Evolutionary conservation across 1,139 yeast species (phyloP), one percentile per base, ranked within the genome.

Genomic region (Diutina ranongensis): DNA sequence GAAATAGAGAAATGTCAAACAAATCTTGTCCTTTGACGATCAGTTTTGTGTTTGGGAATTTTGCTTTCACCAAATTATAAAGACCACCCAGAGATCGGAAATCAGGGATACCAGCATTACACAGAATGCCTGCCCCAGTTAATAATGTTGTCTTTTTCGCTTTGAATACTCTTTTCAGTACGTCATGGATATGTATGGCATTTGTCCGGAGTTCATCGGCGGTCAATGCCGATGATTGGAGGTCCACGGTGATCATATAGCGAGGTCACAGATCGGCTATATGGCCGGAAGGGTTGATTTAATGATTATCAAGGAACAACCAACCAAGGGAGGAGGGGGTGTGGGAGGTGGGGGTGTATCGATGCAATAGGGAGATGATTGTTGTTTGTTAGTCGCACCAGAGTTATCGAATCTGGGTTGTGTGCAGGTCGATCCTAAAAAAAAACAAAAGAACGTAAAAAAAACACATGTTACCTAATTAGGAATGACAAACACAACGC

Each of bases 31-130:
- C 97, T 53, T 76, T 78, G 38, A 82, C 77, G 5, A 79, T 71
- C 7, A 76, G 67, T 10, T 38, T 38, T 19, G 42, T 38, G 46
- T 74, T 72, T 2, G 87, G 86, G 55, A 75, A 75, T 53, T 78
- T 76, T 16, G 67, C 65, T 55, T 82, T 83, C 18, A 82, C 88
- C 64, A 80, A 61, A 51, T 83, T 79, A 64, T 89, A 89, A 21
- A 89, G 71, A 2, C 97, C 97, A 52, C 83, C 79, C 16, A 80
- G 68, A 1, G 95, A 84, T 49, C 97, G 72, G 61, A 89, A 89
- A 60, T 89, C 97, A 1, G 97, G 97, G 47, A 89, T 89, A 0
- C 97, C 97, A 1, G 97, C 97, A 59, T 85, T 87, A 60, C 97
- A 87, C 22, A 96, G 86, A 49, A 89, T 86, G 1, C 97, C 97